Percentiles rank a stretch among this genome's conserved stretches.
Conservation (phyloP, 2,329 filamentous ascomycete species). For the Colletotrichum sansevieriae region DNA sequence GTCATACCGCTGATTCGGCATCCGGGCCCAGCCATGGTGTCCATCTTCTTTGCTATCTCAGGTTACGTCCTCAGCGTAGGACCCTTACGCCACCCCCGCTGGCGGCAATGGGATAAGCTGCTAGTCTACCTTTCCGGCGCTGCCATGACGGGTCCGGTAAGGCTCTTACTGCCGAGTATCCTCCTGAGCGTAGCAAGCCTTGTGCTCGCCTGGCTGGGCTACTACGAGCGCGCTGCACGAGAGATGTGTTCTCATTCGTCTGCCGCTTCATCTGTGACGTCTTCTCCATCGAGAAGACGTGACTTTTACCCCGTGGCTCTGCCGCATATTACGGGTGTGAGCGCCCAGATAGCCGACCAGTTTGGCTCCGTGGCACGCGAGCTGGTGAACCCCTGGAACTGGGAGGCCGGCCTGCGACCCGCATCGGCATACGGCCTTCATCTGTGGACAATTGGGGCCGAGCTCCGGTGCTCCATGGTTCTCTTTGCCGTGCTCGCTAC, state of each 20-base stretch:
- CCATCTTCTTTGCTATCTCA: slow-evolving; percentile 6
- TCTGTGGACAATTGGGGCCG: slow-evolving; percentile 4
- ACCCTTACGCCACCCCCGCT: background rate
- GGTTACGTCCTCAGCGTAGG: background rate
- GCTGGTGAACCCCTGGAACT: slow-evolving; percentile 2
- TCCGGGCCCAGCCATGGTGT: slow-evolving; percentile 5
- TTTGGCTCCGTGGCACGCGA: background rate
- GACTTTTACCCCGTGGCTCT: background rate
- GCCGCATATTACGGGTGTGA: background rate
- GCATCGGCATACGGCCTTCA: slow-evolving; percentile 1
- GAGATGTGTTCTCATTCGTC: background rate
- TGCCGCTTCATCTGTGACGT: background rate
- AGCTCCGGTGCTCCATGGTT: slow-evolving; percentile 3
- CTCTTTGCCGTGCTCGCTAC: background rate
- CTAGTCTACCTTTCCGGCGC: background rate
- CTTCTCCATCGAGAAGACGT: background rate
- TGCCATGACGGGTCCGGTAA: background rate
- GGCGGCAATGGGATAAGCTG: slow-evolving; percentile 13
- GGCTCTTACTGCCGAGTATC: background rate
- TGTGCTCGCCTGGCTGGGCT: background rate
- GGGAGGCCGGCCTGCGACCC: background rate
- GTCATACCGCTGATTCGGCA: background rate
- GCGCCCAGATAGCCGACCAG: background rate
- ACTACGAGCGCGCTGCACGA: background rate
- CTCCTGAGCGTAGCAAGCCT: slow-evolving; percentile 1